A percentile compares a stretch with the other conserved stretches of the same genome.
phyloP scores from a whole-genome alignment of 2,329 filamentous ascomycete genomes.

The Calonectria henricotiae region DNA sequence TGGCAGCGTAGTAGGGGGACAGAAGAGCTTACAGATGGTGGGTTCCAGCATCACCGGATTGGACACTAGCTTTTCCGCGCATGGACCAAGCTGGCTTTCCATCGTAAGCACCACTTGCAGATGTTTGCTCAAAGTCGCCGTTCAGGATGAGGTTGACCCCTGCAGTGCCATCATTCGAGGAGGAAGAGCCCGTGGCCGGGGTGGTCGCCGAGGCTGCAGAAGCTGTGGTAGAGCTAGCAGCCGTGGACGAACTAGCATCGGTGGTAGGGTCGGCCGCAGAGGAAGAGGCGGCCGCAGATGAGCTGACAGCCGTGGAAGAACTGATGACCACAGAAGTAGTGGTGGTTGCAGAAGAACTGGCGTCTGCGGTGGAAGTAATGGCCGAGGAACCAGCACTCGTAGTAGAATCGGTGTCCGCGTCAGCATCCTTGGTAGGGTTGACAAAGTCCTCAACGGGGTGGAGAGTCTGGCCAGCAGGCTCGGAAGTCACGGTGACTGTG shows the following conservation, averaged over 20 bases:
- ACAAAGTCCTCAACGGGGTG: neutral
- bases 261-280: neutral
- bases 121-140: constrained; percentile 2
- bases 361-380: neutral
- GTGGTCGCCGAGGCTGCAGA: neutral
- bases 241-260: neutral
- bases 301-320: neutral
- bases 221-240: neutral
- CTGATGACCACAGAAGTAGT: neutral
- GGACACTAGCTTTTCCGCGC: constrained; percentile 4
- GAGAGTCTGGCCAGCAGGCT: neutral
- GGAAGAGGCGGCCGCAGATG: neutral
- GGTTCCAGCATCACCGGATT: neutral
- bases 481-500: constrained; percentile 13
- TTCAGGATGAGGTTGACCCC: constrained; percentile 6
- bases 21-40: constrained; percentile 5
- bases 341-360: neutral
- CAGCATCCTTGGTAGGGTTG: neutral
- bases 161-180: neutral
- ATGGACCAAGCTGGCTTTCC: constrained; percentile 11
- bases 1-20: no score
- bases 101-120: constrained; percentile 2
- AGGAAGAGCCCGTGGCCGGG: neutral
- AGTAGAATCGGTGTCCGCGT: neutral
- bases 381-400: neutral